These are phyloP conservation scores for Nasturtium officinale DNA, from an alignment of 345 rosid genomes.

Conservation along the genomic window DNA sequence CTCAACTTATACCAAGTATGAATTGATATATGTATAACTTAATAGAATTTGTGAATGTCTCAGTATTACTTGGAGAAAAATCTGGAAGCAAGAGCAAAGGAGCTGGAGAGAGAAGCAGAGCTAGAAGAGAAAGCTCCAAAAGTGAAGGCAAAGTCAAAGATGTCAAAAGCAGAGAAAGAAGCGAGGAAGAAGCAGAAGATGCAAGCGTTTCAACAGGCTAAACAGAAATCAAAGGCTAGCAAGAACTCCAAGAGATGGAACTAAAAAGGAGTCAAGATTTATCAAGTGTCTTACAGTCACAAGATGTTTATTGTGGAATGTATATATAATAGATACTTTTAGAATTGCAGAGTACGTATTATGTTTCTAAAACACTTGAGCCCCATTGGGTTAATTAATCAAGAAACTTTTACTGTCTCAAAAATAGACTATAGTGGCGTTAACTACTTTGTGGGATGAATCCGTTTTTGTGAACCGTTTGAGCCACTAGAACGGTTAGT, in stretches of 20 bases:
- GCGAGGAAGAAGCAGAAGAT: constrained; percentile 90
- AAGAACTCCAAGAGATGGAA: constrained; percentile 98
- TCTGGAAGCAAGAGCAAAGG: constrained; percentile 78
- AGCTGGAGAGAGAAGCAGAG: constrained; percentile 79
- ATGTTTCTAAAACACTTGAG: constrained; percentile 14
- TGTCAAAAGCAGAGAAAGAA: constrained; percentile 98
- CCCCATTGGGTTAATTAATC: constrained; percentile 13
- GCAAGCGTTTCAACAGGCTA: constrained; percentile 88
- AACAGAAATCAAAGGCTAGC: constrained; percentile 75
- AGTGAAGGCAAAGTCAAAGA: constrained; percentile 91
- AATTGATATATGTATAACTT: neutral
- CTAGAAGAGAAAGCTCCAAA: constrained; percentile 91
- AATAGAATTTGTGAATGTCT: neutral
- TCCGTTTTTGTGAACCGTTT: neutral
- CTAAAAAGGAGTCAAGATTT: constrained; percentile 43
- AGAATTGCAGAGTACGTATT: constrained; percentile 21
- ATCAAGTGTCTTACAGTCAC: constrained; percentile 18
- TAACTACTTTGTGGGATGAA: neutral
- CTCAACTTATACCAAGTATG: neutral
- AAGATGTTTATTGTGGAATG: constrained; percentile 7
- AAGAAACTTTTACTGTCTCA: constrained; percentile 22
- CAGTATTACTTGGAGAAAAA: constrained; percentile 98
- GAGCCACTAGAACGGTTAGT: no score
- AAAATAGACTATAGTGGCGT: neutral
- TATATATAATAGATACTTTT: constrained; percentile 33